Evolutionary conservation across 192 early-diverging fungal species (phyloP).

Genomic region (Coemansia sp.): DNA sequence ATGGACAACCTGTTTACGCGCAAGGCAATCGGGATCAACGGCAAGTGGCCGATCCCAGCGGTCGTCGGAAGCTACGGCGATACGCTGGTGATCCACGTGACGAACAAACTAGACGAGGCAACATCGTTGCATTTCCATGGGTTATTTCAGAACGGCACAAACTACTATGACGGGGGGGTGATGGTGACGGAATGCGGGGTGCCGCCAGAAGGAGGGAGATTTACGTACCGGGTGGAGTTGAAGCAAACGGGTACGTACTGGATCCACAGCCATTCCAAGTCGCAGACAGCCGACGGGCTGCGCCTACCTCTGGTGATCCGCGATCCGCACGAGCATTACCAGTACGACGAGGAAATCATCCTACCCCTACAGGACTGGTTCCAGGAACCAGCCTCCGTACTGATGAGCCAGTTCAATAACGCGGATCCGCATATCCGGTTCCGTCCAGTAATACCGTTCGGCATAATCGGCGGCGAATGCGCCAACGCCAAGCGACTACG

Average conservation of each 20-base stretch:
- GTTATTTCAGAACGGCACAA: conserved; percentile 72
- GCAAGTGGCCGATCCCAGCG: conserved; percentile 60
- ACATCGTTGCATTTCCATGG: conserved; percentile 76
- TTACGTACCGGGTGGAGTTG: conserved; percentile 68
- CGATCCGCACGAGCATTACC: conserved; percentile 51
- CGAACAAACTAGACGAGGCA: conserved; percentile 59
- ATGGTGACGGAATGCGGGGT: conserved; percentile 75
- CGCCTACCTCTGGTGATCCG: conserved; percentile 66
- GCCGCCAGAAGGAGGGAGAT: conserved; percentile 58
- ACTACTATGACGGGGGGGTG: conserved; percentile 66
- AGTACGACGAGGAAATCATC: conserved; percentile 69
- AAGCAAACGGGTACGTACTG: conserved; percentile 80
- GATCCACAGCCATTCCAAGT: conserved; percentile 70
- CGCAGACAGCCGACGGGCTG: conserved; percentile 78
- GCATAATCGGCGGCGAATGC: conserved; percentile 56
- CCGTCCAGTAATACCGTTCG: conserved; percentile 31
- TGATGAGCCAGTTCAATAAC: conserved; percentile 61
- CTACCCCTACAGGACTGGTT: conserved; percentile 73
- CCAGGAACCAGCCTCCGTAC: conserved; percentile 56
- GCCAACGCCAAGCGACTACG: conserved; percentile 52
- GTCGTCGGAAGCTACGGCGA: conserved; percentile 27
- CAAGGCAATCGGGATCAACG: conserved; percentile 66
- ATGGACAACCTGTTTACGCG: conserved; percentile 62
- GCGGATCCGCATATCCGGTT: conserved; percentile 41
- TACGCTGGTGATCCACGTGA: conserved; percentile 37